Percentiles rank a stretch among this genome's conserved stretches.
Evolutionary conservation across 139 green algal species (phyloP).

Genomic region (Microglena sp.): DNA sequence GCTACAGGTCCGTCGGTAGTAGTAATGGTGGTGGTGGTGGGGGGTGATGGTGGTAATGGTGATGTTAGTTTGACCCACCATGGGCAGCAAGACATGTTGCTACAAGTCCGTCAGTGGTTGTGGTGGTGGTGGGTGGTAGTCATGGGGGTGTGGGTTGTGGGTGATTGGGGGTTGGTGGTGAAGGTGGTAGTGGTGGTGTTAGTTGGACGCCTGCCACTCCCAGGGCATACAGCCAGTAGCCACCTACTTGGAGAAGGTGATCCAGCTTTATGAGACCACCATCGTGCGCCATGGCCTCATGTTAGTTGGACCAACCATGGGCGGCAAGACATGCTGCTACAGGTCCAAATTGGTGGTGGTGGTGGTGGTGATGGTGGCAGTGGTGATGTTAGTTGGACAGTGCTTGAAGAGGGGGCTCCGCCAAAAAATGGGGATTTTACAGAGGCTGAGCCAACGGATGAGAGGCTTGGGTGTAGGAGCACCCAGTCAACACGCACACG

Average conservation of each 20-base stretch:
- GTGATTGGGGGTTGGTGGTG: no score
- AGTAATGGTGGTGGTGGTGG: not conserved
- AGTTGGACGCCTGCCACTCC: not conserved
- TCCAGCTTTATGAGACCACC: slow-evolving; percentile 83
- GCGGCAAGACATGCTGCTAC: slow-evolving; percentile 34
- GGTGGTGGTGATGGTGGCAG: not conserved
- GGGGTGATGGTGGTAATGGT: slow-evolving; percentile 16
- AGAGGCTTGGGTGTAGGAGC: no score
- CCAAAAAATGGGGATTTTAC: no score
- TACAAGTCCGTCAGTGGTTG: slow-evolving; percentile 36
- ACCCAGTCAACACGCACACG: not conserved
- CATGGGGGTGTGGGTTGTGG: not conserved
- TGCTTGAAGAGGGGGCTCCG: no score
- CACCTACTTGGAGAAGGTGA: slow-evolving; percentile 24
- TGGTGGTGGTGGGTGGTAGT: not conserved
- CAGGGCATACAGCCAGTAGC: not conserved
- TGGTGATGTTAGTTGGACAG: slow-evolving; percentile 23
- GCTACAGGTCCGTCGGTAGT: slow-evolving; percentile 39
- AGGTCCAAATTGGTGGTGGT: slow-evolving; percentile 24
- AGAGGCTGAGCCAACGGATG: no score
- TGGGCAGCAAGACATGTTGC: slow-evolving; percentile 12
- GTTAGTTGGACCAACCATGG: slow-evolving; percentile 62
- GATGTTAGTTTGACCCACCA: slow-evolving; percentile 26
- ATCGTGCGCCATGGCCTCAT: slow-evolving; percentile 77
- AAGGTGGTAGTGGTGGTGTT: slow-evolving; percentile 32